phyloP scores from a whole-genome alignment of 306 rosid species.

The Ormosia semicastrata region DNA sequence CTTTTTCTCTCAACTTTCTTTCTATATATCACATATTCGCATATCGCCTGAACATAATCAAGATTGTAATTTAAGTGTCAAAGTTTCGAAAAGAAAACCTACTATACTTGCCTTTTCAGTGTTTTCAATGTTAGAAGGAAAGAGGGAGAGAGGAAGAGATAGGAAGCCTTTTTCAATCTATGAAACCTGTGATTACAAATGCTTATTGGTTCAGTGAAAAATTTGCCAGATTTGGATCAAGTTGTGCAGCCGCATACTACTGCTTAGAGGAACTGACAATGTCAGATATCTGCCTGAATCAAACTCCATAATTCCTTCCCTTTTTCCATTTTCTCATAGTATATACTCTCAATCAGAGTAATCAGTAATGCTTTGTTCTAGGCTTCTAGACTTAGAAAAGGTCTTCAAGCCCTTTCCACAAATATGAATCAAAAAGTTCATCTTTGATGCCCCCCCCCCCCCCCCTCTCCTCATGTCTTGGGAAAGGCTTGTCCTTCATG shows the following conservation, averaged over 20 bases:
- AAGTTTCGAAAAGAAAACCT: neutral
- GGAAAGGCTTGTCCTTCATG: neutral
- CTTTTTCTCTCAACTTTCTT: neutral
- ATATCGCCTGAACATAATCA: neutral
- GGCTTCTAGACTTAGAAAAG: too few relatives aligned
- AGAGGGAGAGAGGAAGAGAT: neutral
- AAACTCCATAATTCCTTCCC: too few relatives aligned
- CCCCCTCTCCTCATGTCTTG: neutral
- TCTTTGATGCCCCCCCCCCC: neutral
- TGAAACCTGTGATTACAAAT: neutral
- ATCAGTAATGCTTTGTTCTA: too few relatives aligned
- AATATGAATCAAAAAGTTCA: neutral
- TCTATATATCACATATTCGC: neutral
- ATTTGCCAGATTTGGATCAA: too few relatives aligned
- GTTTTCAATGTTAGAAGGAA: neutral
- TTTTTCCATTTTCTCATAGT: too few relatives aligned
- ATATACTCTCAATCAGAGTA: neutral
- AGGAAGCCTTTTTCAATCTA: neutral
- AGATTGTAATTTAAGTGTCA: constrained; percentile 1
- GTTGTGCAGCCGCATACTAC: too few relatives aligned
- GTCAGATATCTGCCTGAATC: too few relatives aligned
- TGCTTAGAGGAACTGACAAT: too few relatives aligned
- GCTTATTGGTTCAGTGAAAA: too few relatives aligned
- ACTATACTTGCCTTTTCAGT: neutral
- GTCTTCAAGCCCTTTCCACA: too few relatives aligned